Evolutionary conservation across 345 rosid species (phyloP).

Genomic region (Euphorbia peplus): DNA sequence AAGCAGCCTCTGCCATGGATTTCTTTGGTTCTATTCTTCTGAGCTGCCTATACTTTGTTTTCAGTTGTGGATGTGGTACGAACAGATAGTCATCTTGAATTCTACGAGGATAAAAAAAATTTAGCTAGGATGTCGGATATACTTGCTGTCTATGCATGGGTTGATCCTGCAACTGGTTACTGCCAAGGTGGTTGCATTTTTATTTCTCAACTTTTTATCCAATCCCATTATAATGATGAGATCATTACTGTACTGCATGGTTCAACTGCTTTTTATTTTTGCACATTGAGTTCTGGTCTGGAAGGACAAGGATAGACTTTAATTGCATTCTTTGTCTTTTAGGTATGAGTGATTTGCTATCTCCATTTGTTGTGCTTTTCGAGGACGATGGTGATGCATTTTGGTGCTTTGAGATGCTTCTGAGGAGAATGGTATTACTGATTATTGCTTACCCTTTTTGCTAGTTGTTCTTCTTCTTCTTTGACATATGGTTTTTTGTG

Average conservation of each 20-base stretch:
- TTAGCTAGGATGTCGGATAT: conserved; percentile 93
- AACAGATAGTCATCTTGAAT: conserved; percentile 90
- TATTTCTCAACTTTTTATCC: neutral
- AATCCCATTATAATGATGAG: neutral
- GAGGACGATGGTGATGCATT: conserved; percentile 95
- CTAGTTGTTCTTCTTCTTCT: conserved; percentile 18
- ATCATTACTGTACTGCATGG: neutral
- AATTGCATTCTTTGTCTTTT: conserved; percentile 17
- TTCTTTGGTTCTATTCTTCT: conserved; percentile 9
- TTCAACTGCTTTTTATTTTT: neutral
- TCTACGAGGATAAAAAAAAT: conserved; percentile 76
- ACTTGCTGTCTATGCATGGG: conserved; percentile 96
- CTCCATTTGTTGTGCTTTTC: conserved; percentile 87
- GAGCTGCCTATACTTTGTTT: conserved; percentile 20
- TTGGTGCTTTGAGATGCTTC: conserved; percentile 99
- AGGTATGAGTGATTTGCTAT: conserved; percentile 96
- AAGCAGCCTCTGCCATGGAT: conserved; percentile 1
- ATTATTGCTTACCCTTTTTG: conserved; percentile 13
- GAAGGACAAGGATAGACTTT: conserved; percentile 10
- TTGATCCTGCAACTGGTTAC: conserved; percentile 92
- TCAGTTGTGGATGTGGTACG: conserved; percentile 94
- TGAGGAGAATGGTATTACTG: conserved; percentile 77
- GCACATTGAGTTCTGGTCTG: neutral
- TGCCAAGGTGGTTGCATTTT: conserved; percentile 68
- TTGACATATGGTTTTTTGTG: conserved; percentile 18